A percentile compares a stretch with the other conserved stretches of the same genome.
Conservation (phyloP, 164 flowering plant genomes). For the Vitis vinifera region DNA sequence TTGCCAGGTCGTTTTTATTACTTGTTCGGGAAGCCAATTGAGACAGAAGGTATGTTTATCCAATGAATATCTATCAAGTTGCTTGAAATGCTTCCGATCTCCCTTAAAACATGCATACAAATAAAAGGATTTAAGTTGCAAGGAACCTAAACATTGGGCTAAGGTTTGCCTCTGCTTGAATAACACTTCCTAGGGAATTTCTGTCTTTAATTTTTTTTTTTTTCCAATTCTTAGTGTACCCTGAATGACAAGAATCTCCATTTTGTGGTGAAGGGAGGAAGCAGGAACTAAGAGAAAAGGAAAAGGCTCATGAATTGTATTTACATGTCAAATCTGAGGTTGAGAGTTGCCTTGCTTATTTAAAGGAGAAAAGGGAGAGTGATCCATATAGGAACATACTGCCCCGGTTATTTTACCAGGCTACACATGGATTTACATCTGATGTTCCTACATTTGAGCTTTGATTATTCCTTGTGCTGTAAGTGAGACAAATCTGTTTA, state of each 20-base stretch:
- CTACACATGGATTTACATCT: conserved; percentile 39
- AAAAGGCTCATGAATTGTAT: conserved; percentile 54
- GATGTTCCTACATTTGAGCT: conserved; percentile 66
- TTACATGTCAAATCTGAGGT: conserved; percentile 56
- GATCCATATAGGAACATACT: conserved; percentile 65
- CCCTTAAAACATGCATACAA: too few species aligned
- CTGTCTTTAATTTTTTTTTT: too few species aligned
- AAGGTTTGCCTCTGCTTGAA: too few species aligned
- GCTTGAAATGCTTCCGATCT: too few species aligned
- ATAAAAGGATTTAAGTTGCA: too few species aligned
- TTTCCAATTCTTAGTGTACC: too few species aligned
- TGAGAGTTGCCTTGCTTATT: conserved; percentile 46
- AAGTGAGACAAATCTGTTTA: too few species aligned
- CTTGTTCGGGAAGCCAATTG: conserved; percentile 68
- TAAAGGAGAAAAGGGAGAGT: conserved; percentile 59
- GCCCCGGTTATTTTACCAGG: conserved; percentile 51
- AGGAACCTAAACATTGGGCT: too few species aligned
- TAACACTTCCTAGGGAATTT: too few species aligned
- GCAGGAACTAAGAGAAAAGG: conserved; percentile 45
- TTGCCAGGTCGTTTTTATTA: conserved; percentile 71
- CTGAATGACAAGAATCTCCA: too few species aligned
- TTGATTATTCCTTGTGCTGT: conserved; percentile 9
- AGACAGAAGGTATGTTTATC: conserved; percentile 51
- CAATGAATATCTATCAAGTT: too few species aligned
- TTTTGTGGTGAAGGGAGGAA: conserved; percentile 35